Conservation (phyloP, 2,329 filamentous ascomycete species). For the Aspergillus jensenii region DNA sequence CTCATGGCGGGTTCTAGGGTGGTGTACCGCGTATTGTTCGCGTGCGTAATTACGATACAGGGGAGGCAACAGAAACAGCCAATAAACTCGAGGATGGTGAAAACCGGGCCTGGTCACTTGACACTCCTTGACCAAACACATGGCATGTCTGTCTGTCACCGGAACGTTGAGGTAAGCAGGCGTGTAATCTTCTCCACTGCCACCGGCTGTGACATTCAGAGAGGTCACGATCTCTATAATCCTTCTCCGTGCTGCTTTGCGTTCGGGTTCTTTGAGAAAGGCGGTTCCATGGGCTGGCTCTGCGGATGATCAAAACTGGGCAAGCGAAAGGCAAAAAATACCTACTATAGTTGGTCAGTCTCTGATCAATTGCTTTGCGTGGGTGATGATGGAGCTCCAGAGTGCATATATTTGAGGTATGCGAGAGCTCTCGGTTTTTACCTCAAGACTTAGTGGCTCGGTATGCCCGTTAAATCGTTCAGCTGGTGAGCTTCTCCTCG, state of each 20-base stretch:
- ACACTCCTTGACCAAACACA: conserved; percentile 24
- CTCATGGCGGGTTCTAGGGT: neutral
- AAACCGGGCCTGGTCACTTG: conserved; percentile 43
- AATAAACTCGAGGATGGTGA: conserved; percentile 31
- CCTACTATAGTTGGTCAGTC: no score
- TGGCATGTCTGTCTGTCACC: conserved; percentile 18
- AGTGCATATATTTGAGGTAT: neutral
- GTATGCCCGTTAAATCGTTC: neutral
- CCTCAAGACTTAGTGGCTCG: neutral
- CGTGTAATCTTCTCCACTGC: conserved; percentile 3
- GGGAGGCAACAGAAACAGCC: conserved; percentile 15
- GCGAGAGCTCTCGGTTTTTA: neutral
- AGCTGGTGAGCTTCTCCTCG: conserved; percentile 9
- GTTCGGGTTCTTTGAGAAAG: neutral
- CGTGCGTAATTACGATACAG: conserved; percentile 16
- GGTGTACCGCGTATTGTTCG: conserved; percentile 5
- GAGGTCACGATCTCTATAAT: neutral
- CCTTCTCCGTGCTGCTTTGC: neutral
- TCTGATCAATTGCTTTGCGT: neutral
- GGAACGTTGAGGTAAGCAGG: conserved; percentile 9
- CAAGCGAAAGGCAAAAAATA: neutral
- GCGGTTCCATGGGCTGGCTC: neutral
- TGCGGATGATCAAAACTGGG: neutral
- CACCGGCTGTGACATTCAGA: conserved; percentile 9
- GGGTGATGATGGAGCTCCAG: neutral